phyloP scores from a whole-genome alignment of 345 rosid genomes.

The Bruguiera gymnorhiza region DNA sequence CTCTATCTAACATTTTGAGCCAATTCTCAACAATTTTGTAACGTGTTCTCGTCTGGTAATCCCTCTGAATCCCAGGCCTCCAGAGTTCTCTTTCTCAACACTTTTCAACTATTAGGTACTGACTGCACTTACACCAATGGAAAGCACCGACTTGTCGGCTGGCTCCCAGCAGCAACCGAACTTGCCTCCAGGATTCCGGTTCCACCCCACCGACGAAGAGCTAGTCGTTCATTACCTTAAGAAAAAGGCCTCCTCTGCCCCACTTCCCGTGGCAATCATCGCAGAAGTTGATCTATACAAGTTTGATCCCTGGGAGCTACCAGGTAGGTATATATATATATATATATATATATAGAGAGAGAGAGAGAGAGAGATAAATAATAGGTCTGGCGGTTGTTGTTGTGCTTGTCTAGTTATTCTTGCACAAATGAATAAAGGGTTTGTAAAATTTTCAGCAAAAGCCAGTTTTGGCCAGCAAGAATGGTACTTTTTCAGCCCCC shows the following conservation, averaged over 20 bases:
- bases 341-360: no score
- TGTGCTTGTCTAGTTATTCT: no score
- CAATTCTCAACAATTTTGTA: constrained; percentile 4
- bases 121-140: constrained; percentile 6
- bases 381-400: no score
- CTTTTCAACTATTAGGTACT: not conserved
- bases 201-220: constrained; percentile 39
- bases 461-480: constrained; percentile 35
- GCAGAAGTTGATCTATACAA: constrained; percentile 37
- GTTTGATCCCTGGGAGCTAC: constrained; percentile 36
- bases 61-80: constrained; percentile 5
- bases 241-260: constrained; percentile 29
- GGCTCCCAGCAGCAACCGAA: constrained; percentile 23
- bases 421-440: not conserved
- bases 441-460: constrained; percentile 18
- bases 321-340: constrained; percentile 2
- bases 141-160: constrained; percentile 31
- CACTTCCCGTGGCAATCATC: constrained; percentile 31
- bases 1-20: constrained; percentile 21
- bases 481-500: constrained; percentile 37
- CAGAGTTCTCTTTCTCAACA: not conserved
- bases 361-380: no score
- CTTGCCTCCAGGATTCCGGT: constrained; percentile 34
- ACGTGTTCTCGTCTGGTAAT: constrained; percentile 16
- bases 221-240: constrained; percentile 33